phyloP scores from a whole-genome alignment of 768 basidiomycete species.

The Cystobasidiopsis lactophilus region DNA sequence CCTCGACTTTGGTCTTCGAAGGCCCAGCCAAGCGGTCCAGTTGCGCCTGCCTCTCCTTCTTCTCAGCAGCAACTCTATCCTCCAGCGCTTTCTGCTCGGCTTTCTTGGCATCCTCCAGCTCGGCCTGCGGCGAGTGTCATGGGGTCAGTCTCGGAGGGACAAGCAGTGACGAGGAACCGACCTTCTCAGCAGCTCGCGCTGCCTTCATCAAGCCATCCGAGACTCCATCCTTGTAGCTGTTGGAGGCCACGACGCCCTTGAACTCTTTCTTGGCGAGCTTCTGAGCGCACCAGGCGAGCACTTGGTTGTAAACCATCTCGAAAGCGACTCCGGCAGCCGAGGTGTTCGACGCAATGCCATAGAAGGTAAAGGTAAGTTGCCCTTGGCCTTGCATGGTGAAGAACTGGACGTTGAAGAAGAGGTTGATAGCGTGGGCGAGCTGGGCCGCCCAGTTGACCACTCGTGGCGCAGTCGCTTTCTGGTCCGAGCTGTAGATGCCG shows the following conservation, averaged over 20 bases:
- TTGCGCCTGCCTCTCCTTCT: conserved; percentile 18
- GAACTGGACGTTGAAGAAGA: conserved; percentile 20
- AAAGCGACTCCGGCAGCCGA: conserved; percentile 21
- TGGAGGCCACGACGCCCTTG: background rate
- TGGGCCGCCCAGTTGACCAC: conserved; percentile 16
- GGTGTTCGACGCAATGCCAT: conserved; percentile 22
- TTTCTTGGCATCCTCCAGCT: background rate
- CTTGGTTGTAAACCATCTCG: conserved; percentile 5
- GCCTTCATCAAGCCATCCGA: background rate
- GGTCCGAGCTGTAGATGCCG: background rate
- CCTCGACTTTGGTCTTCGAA: conserved; percentile 15
- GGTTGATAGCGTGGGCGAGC: conserved; percentile 14
- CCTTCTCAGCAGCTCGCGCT: background rate
- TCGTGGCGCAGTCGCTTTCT: conserved; percentile 5
- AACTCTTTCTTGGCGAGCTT: background rate
- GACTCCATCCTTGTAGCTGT: background rate
- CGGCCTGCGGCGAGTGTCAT: background rate
- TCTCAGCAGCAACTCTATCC: conserved; percentile 18
- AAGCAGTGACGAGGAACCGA: background rate
- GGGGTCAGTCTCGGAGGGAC: background rate
- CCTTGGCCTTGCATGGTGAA: conserved; percentile 15
- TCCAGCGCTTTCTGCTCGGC: conserved; percentile 11
- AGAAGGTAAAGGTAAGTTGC: conserved; percentile 11
- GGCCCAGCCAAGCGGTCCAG: conserved; percentile 14
- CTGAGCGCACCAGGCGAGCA: background rate